Evolutionary conservation across 305 asterid genomes (phyloP).

Genomic region (Rubia balearica): DNA sequence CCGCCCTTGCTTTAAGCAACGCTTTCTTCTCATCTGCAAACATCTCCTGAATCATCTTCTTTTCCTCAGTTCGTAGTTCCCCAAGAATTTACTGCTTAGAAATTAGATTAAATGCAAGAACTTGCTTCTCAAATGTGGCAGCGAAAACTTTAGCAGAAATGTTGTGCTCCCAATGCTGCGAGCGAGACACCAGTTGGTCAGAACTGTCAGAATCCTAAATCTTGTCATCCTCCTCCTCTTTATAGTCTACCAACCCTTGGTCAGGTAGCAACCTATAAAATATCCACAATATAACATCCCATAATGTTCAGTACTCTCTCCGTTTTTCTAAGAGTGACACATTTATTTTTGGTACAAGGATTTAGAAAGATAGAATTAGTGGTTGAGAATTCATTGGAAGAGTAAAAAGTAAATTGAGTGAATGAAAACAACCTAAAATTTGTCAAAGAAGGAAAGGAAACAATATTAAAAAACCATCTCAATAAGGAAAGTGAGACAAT

Average conservation of each 20-base stretch:
- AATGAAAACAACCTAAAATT: too few relatives aligned
- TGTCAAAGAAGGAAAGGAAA: too few relatives aligned
- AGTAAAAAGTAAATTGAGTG: too few relatives aligned
- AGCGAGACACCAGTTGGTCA: slow-evolving; percentile 62
- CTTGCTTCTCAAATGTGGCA: slow-evolving; percentile 95
- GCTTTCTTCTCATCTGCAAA: slow-evolving; percentile 81
- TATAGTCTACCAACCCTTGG: slow-evolving; percentile 98
- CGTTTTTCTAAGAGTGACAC: too few relatives aligned
- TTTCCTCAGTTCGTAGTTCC: slow-evolving; percentile 92
- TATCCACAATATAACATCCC: slow-evolving; percentile 12
- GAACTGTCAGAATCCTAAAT: slow-evolving; percentile 85
- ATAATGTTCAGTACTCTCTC: background rate
- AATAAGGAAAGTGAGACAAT: too few relatives aligned
- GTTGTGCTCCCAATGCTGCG: slow-evolving; percentile 94
- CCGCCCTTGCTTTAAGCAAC: slow-evolving; percentile 53
- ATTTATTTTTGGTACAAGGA: too few relatives aligned
- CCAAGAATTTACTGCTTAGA: slow-evolving; percentile 76
- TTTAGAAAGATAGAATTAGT: too few relatives aligned
- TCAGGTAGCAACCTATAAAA: slow-evolving; percentile 75
- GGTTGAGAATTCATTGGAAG: too few relatives aligned
- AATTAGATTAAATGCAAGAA: slow-evolving; percentile 85
- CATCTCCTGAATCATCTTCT: slow-evolving; percentile 81
- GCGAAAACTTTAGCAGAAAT: slow-evolving; percentile 93
- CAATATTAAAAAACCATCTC: too few relatives aligned
- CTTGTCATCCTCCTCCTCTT: slow-evolving; percentile 98